Evolutionary conservation across 2,329 filamentous ascomycete species (phyloP).

Genomic region (Ophiostoma populinum): DNA sequence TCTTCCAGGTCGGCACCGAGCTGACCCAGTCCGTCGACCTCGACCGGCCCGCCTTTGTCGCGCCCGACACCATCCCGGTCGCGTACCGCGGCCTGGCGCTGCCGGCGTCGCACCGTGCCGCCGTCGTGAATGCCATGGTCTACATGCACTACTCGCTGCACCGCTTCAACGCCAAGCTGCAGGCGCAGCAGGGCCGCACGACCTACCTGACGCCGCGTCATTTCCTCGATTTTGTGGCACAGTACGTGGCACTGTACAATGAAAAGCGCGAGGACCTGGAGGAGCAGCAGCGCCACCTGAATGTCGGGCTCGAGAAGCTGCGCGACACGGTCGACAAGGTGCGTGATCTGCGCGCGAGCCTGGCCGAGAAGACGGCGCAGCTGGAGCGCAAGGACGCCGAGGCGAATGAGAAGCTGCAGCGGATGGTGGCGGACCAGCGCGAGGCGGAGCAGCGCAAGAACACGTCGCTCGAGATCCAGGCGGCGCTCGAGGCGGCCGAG

Average conservation of each 20-base stretch:
- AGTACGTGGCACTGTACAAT: conserved; percentile 93
- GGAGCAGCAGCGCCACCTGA: conserved; percentile 95
- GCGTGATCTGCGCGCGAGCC: conserved; percentile 70
- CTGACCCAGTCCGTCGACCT: conserved; percentile 93
- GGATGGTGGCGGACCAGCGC: conserved; percentile 90
- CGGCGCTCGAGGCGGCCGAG: conserved; percentile 75
- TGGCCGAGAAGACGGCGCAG: conserved; percentile 88
- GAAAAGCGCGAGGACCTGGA: conserved; percentile 97
- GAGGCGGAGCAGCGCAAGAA: conserved; percentile 86
- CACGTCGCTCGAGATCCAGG: conserved; percentile 76
- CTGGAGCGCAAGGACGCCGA: conserved; percentile 87
- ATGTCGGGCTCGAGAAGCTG: conserved; percentile 94
- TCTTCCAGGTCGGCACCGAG: conserved; percentile 94
- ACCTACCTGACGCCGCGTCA: conserved; percentile 93
- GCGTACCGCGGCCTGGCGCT: conserved; percentile 74
- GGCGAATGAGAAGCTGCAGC: conserved; percentile 91
- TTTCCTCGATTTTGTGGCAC: conserved; percentile 93
- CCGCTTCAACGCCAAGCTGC: conserved; percentile 70
- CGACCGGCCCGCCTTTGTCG: conserved; percentile 68
- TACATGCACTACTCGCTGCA: conserved; percentile 94
- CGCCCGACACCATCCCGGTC: conserved; percentile 82
- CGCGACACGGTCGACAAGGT: conserved; percentile 96
- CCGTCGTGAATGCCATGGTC: conserved; percentile 95
- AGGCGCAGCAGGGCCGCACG: conserved; percentile 79
- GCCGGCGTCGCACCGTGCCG: conserved; percentile 77